These are phyloP conservation scores for Penicillium sp. DNA, from an alignment of 2,329 filamentous ascomycete species.

Conservation along the genomic window DNA sequence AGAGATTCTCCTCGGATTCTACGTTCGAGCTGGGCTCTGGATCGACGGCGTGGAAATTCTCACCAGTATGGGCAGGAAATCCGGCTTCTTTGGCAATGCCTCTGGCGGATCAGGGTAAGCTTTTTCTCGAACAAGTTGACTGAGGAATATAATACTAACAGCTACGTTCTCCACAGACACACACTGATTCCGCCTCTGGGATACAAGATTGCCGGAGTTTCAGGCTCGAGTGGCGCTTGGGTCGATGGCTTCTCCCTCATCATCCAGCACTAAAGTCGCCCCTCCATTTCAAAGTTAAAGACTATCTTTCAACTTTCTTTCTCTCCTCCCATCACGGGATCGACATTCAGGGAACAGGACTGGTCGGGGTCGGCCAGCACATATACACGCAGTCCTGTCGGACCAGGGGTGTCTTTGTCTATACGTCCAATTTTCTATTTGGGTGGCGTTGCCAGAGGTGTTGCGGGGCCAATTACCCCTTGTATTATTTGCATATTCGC, in stretches of 20 bases:
- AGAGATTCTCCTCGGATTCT: slow-evolving; percentile 84
- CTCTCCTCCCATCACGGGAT: not conserved
- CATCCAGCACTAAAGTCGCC: slow-evolving; percentile 60
- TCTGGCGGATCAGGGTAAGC: slow-evolving; percentile 79
- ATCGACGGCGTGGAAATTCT: slow-evolving; percentile 87
- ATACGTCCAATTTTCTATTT: slow-evolving; percentile 13
- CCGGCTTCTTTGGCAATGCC: slow-evolving; percentile 78
- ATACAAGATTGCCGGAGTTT: slow-evolving; percentile 83
- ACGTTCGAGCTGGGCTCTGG: slow-evolving; percentile 72
- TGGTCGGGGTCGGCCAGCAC: slow-evolving; percentile 9
- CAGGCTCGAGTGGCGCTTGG: slow-evolving; percentile 77
- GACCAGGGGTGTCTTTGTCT: slow-evolving; percentile 11
- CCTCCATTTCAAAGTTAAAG: not conserved
- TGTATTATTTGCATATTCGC: slow-evolving; percentile 4
- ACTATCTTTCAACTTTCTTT: not conserved
- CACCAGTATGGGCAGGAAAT: slow-evolving; percentile 84
- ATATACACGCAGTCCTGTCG: slow-evolving; percentile 14
- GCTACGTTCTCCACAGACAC: slow-evolving; percentile 55
- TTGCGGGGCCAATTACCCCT: slow-evolving; percentile 13
- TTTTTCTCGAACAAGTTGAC: slow-evolving; percentile 21
- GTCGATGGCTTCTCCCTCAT: slow-evolving; percentile 83
- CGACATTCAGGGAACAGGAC: slow-evolving; percentile 5
- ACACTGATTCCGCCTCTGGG: slow-evolving; percentile 85
- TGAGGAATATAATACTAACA: slow-evolving; percentile 8
- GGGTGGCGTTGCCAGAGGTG: slow-evolving; percentile 12